Evolutionary conservation across 495 filamentous ascomycete genomes (phyloP), one percentile per base, ranked within the genome.

Genomic region (Hapsidospora chrysogenum): DNA sequence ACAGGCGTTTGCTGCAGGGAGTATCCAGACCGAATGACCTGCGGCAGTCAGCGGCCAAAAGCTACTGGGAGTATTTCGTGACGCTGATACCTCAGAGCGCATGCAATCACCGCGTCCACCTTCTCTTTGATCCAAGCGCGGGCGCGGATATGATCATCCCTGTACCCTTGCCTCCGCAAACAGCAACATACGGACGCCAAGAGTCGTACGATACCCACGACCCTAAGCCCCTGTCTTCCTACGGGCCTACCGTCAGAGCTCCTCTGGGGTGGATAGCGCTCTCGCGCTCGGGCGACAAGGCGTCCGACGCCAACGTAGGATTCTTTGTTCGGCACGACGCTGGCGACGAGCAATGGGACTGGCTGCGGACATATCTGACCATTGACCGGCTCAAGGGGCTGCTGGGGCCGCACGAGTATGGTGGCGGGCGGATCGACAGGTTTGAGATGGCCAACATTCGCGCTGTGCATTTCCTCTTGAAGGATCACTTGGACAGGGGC

Each of bases 381-480:
- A 49, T 53, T 2, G 25, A 52, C 1, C 61, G 46, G 20, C 42
- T 53, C 6, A 52, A 44, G 3, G 39, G 56, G 18, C 47, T 68
- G 9, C 43, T 69, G 6, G 62, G 57, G 1, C 14, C 31, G 9
- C 42, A 56, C 37, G 51, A 53, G 34, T 39, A 53, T 1, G 49
- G 54, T 14, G 58, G 53, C 26, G 49, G 37, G 8, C n/a, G n/a
- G n/a, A 17, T 68, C 33, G 64, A 70, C 33, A 55, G 64, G 2
- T 68, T 67, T 33, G 67, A 72, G 41, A 43, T 61, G 4, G 56
- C 52, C 9, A 53, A 53, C 28, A 31, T 53, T 22, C 39, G 41
- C 21, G 57, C 52, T 0, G 66, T 72, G 18, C 68, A 71, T 44
- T 72, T 71, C n/a, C n/a, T n/a, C n/a, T n/a, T n/a, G n/a, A n/a